Evolutionary conservation across 495 filamentous ascomycete genomes (phyloP).

Genomic region (Pseudomonodictys pantanalensis): DNA sequence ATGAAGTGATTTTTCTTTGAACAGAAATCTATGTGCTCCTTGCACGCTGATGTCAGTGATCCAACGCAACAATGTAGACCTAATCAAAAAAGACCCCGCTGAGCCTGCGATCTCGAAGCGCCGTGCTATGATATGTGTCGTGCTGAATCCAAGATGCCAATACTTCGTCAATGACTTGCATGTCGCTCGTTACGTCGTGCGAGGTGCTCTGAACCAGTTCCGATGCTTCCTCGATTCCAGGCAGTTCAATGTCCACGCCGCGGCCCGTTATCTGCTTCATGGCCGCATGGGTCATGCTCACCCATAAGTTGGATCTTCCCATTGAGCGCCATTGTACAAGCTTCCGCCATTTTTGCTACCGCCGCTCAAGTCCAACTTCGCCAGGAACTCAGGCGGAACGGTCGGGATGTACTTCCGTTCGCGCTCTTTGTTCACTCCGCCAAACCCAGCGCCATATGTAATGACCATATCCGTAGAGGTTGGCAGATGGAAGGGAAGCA

Average conservation of each 20-base stretch:
- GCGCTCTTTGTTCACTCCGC: conserved; percentile 84
- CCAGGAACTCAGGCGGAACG: conserved; percentile 88
- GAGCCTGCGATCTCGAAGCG: background rate
- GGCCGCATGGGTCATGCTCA: no score
- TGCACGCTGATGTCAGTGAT: no score
- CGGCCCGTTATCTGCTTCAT: no score
- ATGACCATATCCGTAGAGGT: conserved; percentile 97
- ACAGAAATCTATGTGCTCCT: no score
- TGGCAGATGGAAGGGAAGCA: conserved; percentile 90
- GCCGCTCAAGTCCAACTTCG: conserved; percentile 71
- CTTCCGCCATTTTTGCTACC: conserved; percentile 36
- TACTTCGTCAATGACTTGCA: conserved; percentile 3
- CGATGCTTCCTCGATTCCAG: no score
- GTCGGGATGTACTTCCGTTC: conserved; percentile 96
- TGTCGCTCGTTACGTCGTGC: background rate
- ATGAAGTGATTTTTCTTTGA: no score
- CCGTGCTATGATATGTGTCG: background rate
- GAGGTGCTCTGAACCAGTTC: no score
- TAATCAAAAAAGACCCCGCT: background rate
- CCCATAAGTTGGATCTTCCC: conserved; percentile 25
- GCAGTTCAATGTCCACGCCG: no score
- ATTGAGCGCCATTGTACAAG: conserved; percentile 23
- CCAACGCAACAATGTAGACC: no score
- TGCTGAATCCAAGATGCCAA: conserved; percentile 5
- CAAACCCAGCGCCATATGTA: conserved; percentile 90